Base-by-base conservation (phyloP, 495 filamentous ascomycete species). In the Lichenothelia convexa region DNA sequence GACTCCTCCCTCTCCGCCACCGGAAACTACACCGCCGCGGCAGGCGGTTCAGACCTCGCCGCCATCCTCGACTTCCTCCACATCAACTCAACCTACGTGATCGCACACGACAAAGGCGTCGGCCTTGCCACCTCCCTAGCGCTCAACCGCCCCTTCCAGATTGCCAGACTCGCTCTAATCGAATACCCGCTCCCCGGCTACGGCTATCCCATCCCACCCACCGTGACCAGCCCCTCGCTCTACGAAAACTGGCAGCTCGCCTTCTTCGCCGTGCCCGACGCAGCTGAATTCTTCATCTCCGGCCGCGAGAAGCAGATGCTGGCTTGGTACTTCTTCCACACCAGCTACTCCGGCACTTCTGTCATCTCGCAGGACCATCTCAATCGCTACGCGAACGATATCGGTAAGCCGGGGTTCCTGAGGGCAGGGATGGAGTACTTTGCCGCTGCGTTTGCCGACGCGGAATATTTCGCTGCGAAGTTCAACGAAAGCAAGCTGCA, bases 291-390 rank as follows among this genome's bases (percentile, higher is more conserved):
- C 35, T 51, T 64, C 27, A 52, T 64, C 38, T 35, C 35, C 5
- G 60, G 59, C 0, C 41, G 51, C 5, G 60, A 61, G 41, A 45
- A 37, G 35, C 44, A 54, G 21, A 56, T 62, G 36, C 52, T 64
- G 3, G 35, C 36, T n/a, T 62, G 60, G 60, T 62, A 60, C 36
- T 61, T 61, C 40, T 60, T 50, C 46, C 56, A 62, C 39, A 43
- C 42, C 3, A 45, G 40, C 17, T 62, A 62, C 37, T 32, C 35
- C 5, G 46, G 39, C 17, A 40, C 18, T 1, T 31, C 27, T 16
- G 29, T 40, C 11, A 21, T 49, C 2, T 36, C 44, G 8, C 21
- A 34, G 7, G 46, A 46, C 23, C 30, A 35, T 30, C 31, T 49
- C 5, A 35, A 36, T 8, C 30, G 36, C 19, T 49, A 49, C 24